Evolutionary conservation across 441 rosid species (phyloP), one percentile per base, ranked within the genome.

Genomic region (Bocquillonia castaneifolia): DNA sequence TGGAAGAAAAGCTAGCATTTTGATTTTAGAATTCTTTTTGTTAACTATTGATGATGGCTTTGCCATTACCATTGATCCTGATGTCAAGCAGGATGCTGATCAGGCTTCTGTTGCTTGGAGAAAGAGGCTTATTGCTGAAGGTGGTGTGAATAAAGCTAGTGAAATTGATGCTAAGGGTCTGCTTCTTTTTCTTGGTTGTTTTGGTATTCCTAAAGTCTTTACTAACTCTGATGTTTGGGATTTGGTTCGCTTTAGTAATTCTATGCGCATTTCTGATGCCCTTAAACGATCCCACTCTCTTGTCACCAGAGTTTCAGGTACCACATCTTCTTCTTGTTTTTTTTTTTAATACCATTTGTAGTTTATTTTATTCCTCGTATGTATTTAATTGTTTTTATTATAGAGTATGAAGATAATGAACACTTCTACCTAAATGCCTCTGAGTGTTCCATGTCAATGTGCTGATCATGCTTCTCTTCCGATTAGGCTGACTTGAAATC

Each of bases 101-200:
- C 54, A 63, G 23, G 89, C 81, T 69, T 89, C 96, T 0, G 12
- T 83, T 70, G 74, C 79, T 0, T 91, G 96, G 96, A 81, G 81
- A 78, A 88, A 77, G 77, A 81, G 93, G 74, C 74, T 89, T 72
- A 37, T 82, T 8, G 20, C 29, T 59, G 97, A 91, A 72, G 92
- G 97, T 52, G 87, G 89, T 57, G 44, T 88, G 37, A 50, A 63
- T 50, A 74, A 42, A 23, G 93, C 89, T 3, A 58, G 74, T 48
- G 79, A 75, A 62, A 59, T 74, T 59, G 96, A 91, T 70, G 86
- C 92, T 8, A 81, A 83, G 68, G 93, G 91, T 59, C 81, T 91
- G 85, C 86, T 91, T 67, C 76, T 89, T 25, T 72, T 86, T 2
- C 45, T 89, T 62, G 85, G 87, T 68, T 78, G 84, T 77, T 91